Evolutionary conservation across 371 early-diverging fungal species (phyloP).

Genomic region (Mucor ambiguus): DNA sequence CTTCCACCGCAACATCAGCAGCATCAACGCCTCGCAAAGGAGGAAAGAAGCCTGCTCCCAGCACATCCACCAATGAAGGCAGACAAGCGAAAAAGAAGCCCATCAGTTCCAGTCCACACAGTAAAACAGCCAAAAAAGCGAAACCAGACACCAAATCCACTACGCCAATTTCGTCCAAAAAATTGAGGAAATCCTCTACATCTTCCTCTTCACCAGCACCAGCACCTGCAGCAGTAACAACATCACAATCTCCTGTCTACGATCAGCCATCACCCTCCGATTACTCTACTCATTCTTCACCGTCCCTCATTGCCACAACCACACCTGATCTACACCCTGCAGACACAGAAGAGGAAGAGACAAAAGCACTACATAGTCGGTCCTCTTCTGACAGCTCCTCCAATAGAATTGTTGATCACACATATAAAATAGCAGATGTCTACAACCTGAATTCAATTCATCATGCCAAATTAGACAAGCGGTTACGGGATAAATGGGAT

Average conservation of each 20-base stretch:
- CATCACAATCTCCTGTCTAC: background rate
- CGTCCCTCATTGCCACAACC: conserved; percentile 1
- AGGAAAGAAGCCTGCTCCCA: conserved; percentile 11
- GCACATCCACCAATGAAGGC: background rate
- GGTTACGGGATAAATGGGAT: conserved; percentile 38
- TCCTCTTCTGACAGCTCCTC: background rate
- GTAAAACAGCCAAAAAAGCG: conserved; percentile 9
- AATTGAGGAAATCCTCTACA: conserved; percentile 3
- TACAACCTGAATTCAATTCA: conserved; percentile 40
- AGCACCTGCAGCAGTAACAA: background rate
- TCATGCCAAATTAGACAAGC: conserved; percentile 21
- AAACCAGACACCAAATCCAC: conserved; percentile 10
- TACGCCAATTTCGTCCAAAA: background rate
- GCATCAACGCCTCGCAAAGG: background rate
- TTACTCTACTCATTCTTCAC: conserved; percentile 2
- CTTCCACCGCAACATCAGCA: background rate
- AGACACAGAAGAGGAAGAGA: background rate
- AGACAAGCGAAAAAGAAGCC: conserved; percentile 16
- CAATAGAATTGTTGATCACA: conserved; percentile 21
- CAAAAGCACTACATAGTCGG: background rate
- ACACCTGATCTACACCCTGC: conserved; percentile 5
- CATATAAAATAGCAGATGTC: conserved; percentile 36
- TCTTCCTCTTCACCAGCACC: conserved; percentile 1
- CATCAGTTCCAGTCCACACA: background rate
- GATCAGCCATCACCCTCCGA: conserved; percentile 8